These are phyloP conservation scores for Coemansia sp. DNA, from an alignment of 192 early-diverging fungal genomes.

Conservation along the genomic window DNA sequence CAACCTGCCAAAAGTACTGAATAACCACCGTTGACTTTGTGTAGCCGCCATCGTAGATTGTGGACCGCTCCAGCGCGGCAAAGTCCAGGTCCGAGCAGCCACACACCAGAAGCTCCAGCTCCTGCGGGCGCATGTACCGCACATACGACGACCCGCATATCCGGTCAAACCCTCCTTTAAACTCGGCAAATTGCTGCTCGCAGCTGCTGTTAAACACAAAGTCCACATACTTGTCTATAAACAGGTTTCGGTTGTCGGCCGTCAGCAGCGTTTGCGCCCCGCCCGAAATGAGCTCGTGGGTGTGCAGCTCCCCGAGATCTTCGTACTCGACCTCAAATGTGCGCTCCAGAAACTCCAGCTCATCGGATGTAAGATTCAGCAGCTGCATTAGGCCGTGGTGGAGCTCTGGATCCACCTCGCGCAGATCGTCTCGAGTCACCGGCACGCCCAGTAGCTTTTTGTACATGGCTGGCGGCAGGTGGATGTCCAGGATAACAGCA, in stretches of 20 bases:
- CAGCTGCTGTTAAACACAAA: constrained; percentile 74
- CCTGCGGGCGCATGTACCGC: constrained; percentile 80
- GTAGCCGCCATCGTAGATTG: constrained; percentile 87
- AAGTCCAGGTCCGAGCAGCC: constrained; percentile 86
- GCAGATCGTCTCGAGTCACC: constrained; percentile 71
- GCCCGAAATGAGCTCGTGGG: constrained; percentile 65
- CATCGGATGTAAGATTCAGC: constrained; percentile 62
- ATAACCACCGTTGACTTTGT: constrained; percentile 63
- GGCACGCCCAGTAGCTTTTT: constrained; percentile 78
- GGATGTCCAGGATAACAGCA: constrained; percentile 86
- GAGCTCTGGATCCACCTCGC: constrained; percentile 71
- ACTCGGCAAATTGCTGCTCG: constrained; percentile 71
- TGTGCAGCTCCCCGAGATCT: constrained; percentile 59
- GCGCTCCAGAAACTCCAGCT: constrained; percentile 73
- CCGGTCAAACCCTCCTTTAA: constrained; percentile 74
- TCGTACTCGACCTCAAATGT: constrained; percentile 81
- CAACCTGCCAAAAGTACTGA: constrained; percentile 83
- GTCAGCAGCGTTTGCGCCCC: constrained; percentile 68
- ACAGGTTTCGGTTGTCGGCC: constrained; percentile 73
- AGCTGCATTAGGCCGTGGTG: constrained; percentile 75
- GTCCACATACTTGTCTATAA: constrained; percentile 77
- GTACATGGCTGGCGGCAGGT: constrained; percentile 83
- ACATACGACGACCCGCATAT: constrained; percentile 50
- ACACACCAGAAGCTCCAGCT: constrained; percentile 85
- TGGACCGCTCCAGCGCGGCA: constrained; percentile 69